phyloP scores from a whole-genome alignment of 176 grass and related monocot species.

The Raddia distichophylla region DNA sequence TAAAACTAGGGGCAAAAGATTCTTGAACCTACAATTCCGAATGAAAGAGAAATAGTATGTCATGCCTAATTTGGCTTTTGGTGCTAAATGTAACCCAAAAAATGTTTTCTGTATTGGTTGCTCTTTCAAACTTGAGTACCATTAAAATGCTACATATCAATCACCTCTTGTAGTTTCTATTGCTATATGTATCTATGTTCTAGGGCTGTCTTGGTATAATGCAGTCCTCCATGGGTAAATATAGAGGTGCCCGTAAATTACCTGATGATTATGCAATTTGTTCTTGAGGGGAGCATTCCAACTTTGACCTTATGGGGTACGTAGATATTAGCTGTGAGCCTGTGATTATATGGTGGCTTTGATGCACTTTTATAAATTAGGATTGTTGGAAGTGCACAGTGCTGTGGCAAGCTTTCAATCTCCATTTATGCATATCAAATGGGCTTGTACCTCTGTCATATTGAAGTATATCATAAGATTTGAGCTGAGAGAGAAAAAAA shows the following conservation, averaged over 20 bases:
- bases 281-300: not conserved
- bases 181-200: constrained; percentile 4
- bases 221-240: not conserved
- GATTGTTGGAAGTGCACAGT: not conserved
- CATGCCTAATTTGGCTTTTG: not conserved
- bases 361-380: not conserved
- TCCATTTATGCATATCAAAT: constrained; percentile 4
- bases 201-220: not conserved
- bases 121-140: constrained; percentile 17
- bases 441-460: not conserved
- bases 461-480: not conserved
- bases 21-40: not conserved
- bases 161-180: constrained; percentile 7
- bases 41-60: constrained; percentile 16
- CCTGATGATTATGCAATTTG: not conserved
- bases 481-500: not conserved
- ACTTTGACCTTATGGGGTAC: not conserved
- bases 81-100: not conserved
- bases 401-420: not conserved
- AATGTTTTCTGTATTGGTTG: not conserved
- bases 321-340: not conserved
- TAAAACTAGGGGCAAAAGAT: constrained; percentile 18
- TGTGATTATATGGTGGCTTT: constrained; percentile 3
- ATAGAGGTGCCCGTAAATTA: not conserved
- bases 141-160: constrained; percentile 9